phyloP scores from a whole-genome alignment of 768 basidiomycete species.

The Pleurotus salmoneostramineus region DNA sequence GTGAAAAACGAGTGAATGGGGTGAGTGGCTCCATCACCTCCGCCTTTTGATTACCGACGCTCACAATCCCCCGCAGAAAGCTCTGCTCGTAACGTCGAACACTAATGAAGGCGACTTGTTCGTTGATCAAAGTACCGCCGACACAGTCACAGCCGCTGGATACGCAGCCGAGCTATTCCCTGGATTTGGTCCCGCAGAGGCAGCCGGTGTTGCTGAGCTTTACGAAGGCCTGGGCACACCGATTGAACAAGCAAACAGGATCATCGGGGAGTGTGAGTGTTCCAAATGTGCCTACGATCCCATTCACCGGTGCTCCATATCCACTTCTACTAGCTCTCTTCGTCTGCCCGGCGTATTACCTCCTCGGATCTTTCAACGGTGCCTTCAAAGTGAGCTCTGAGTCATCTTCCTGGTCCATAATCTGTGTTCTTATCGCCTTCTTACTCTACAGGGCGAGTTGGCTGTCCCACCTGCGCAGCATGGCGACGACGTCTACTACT shows the following conservation, averaged over 20 bases:
- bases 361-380: slow-evolving; percentile 25
- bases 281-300: slow-evolving; percentile 20
- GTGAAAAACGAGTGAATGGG: slow-evolving; percentile 34
- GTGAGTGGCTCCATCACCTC: slow-evolving; percentile 21
- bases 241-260: slow-evolving; percentile 26
- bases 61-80: slow-evolving; percentile 9
- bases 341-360: slow-evolving; percentile 39
- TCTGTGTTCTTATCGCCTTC: not conserved
- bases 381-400: slow-evolving; percentile 27
- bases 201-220: slow-evolving; percentile 7
- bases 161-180: slow-evolving; percentile 17
- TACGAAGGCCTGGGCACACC: slow-evolving; percentile 15
- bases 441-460: slow-evolving; percentile 31
- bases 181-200: slow-evolving; percentile 1
- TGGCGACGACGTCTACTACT: slow-evolving; percentile 32
- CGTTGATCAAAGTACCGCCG: slow-evolving; percentile 12
- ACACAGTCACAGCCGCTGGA: slow-evolving; percentile 7
- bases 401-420: not conserved
- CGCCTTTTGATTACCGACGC: not conserved
- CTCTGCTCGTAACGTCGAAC: slow-evolving; percentile 17
- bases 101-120: slow-evolving; percentile 23
- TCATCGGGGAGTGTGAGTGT: slow-evolving; percentile 34
- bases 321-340: slow-evolving; percentile 37
- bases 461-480: slow-evolving; percentile 40
- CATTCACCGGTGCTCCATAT: slow-evolving; percentile 21